These are phyloP conservation scores for Cydonia oblonga DNA, from an alignment of 331 rosid species.

Conservation along the genomic window DNA sequence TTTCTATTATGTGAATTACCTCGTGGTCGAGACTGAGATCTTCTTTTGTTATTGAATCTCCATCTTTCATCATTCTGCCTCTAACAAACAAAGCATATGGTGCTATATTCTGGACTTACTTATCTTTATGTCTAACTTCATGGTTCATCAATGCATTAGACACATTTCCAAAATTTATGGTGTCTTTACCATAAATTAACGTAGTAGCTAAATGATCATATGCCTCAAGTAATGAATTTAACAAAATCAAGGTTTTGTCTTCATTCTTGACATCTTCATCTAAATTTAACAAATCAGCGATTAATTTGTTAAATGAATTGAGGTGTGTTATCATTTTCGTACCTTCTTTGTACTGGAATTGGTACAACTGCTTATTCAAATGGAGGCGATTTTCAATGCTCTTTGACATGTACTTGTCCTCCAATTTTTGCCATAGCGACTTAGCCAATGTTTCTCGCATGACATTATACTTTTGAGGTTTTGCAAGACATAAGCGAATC, in stretches of 20 bases:
- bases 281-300: no score
- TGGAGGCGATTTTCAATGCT: no score
- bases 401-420: no score
- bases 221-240: no score
- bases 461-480: no score
- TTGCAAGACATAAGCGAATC: no score
- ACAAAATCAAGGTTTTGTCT: no score
- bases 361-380: no score
- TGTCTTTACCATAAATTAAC: no score
- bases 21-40: neutral
- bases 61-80: neutral
- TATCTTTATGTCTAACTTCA: neutral
- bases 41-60: neutral
- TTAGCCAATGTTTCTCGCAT: neutral
- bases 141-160: neutral
- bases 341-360: neutral
- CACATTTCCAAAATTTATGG: neutral
- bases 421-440: no score
- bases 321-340: neutral
- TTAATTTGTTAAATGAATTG: neutral
- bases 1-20: neutral
- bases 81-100: neutral
- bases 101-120: neutral
- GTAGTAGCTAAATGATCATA: no score
- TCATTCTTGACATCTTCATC: no score